Base-by-base conservation (phyloP, 2,329 filamentous ascomycete genomes). In the Alternaria hordeiaustralica region DNA sequence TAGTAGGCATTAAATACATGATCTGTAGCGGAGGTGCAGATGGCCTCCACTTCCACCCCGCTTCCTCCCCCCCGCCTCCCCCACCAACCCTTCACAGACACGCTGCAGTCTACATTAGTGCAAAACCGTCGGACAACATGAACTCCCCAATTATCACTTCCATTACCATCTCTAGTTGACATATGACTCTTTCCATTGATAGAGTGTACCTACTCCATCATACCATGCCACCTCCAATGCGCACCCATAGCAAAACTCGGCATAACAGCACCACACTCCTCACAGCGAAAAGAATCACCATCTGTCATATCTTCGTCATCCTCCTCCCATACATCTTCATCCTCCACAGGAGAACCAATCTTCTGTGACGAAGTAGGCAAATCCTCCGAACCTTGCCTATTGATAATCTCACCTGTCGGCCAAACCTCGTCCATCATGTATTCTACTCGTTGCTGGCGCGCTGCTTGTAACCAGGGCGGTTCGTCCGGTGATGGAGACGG, bases 191-290 rank as follows among this genome's bases (percentile, higher is more conserved):
- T n/a, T n/a, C n/a, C n/a, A n/a, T n/a, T n/a, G n/a, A n/a, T n/a
- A n/a, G n/a, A n/a, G n/a, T n/a, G n/a, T n/a, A n/a, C n/a, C n/a
- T n/a, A n/a, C n/a, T 74, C 78, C 12, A 70, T 78, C 60, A 82
- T 70, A 8, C 73, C 72, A 73, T 88, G 86, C 71, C 84, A 88
- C 23, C 86, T 82, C 43, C 80, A 75, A 72, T 91, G 89, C 5
- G 88, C 88, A 6, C 81, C 71, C 75, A 88, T 82, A 6, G 88
- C 88, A 77, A 90, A 91, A 1, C 76, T 55, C 5, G 88, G 88
- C 68, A 90, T 84, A 4, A 75, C 67, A 55, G 86, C 81, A 10
- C 85, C 86, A 64, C 89, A 90, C 10, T 81, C 68, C 3, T 80
- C 80, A 77, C 84, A 87, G 21, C 69, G 68, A 61, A 80, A 82